Evolutionary conservation across 2,329 filamentous ascomycete genomes (phyloP).

Genomic region (Daldinia eschscholtzii): DNA sequence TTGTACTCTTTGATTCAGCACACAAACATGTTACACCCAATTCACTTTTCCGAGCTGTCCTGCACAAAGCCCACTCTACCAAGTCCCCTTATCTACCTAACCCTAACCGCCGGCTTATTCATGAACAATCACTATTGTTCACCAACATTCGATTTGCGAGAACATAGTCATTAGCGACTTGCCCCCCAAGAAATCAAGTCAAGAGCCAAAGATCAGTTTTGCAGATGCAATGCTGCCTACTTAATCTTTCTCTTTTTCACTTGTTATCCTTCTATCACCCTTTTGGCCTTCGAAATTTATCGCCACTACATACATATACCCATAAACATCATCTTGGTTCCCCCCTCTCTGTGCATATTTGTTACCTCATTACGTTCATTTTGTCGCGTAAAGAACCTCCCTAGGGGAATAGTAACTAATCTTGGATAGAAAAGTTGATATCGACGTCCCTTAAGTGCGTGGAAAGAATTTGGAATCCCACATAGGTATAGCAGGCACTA

Average conservation of each 20-base stretch:
- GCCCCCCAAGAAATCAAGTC: neutral
- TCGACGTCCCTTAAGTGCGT: constrained; percentile 41
- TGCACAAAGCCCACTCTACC: constrained; percentile 27
- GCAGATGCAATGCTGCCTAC: constrained; percentile 1
- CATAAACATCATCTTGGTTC: constrained; percentile 6
- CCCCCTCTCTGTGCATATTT: constrained; percentile 12
- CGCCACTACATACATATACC: constrained; percentile 27
- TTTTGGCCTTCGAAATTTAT: constrained; percentile 4
- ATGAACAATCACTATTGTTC: constrained; percentile 46
- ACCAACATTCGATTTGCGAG: constrained; percentile 23
- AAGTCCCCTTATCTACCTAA: constrained; percentile 17
- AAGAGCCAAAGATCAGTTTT: neutral
- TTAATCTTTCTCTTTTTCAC: neutral
- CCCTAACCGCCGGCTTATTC: constrained; percentile 18
- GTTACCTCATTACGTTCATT: constrained; percentile 7
- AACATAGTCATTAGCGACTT: constrained; percentile 24
- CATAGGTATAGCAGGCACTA: constrained; percentile 51
- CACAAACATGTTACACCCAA: constrained; percentile 27
- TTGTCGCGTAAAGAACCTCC: constrained; percentile 8
- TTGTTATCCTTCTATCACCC: constrained; percentile 7
- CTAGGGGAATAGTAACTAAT: constrained; percentile 30
- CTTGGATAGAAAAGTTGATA: constrained; percentile 31
- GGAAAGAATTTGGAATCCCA: constrained; percentile 36
- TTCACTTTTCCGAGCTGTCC: constrained; percentile 11
- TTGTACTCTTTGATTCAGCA: constrained; percentile 31